Conservation (phyloP, 2,329 filamentous ascomycete genomes). For the Scorias spongiosa region DNA sequence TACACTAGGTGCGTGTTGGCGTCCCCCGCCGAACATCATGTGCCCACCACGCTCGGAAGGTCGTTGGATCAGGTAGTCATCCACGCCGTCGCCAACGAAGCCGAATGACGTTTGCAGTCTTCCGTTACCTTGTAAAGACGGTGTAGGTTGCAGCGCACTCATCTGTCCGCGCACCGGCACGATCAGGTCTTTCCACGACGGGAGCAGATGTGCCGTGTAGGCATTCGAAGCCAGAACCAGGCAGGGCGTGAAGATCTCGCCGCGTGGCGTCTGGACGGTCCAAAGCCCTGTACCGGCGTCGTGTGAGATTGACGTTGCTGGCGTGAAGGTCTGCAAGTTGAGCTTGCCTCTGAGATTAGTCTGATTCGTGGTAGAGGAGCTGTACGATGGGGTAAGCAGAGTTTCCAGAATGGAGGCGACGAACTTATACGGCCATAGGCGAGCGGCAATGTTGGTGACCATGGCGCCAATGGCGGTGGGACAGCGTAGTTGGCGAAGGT, state of each 20-base stretch:
- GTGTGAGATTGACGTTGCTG: constrained; percentile 29
- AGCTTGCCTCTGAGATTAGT: constrained; percentile 27
- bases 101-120: constrained; percentile 46
- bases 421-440: constrained; percentile 74
- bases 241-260: constrained; percentile 44
- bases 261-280: constrained; percentile 52
- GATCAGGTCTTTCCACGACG: constrained; percentile 53
- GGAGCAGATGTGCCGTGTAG: constrained; percentile 65
- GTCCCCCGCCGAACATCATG: constrained; percentile 58
- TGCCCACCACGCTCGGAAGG: constrained; percentile 37
- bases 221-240: constrained; percentile 72
- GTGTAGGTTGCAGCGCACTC: constrained; percentile 46
- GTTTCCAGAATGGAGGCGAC: constrained; percentile 55
- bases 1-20: constrained; percentile 39
- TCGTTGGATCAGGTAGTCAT: constrained; percentile 63
- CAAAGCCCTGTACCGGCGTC: constrained; percentile 26
- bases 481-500: constrained; percentile 37
- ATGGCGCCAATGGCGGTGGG: constrained; percentile 47
- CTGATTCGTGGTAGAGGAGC: not conserved
- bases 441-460: constrained; percentile 48
- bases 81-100: constrained; percentile 44
- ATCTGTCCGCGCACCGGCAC: constrained; percentile 66
- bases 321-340: constrained; percentile 62
- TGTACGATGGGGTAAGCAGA: constrained; percentile 27
- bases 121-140: constrained; percentile 13